Evolutionary conservation across 805 yeast genomes (phyloP), one percentile per base, ranked within the genome.

Genomic region (Candida hungchunana): DNA sequence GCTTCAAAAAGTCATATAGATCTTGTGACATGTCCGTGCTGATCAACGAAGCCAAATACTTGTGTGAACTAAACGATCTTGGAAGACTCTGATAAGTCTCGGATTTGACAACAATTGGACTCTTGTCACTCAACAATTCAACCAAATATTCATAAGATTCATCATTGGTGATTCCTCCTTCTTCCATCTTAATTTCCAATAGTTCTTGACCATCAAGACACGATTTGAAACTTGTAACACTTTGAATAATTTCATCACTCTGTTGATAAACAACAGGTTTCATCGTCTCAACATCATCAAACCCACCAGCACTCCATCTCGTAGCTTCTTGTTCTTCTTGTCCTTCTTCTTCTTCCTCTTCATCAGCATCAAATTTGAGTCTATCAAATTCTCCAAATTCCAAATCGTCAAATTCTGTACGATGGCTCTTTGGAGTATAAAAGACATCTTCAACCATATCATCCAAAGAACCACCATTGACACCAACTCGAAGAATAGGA

Each of bases 131-230:
- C 18, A 4, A 32, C 16, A 5, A 32, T 3, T 57, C 58, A 2
- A 69, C 74, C 17, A 73, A 51, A 39, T 72, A 73, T 0, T 62
- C 61, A 46, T 61, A 72, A 0, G 77, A 71, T 9, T 62, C 63
- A 39, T 66, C 73, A 10, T 44, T 32, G 4, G 45, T 35, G 7
- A 60, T 27, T 26, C 27, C 29, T 10, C n/a, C n/a, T n/a, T n/a
- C n/a, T n/a, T n/a, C n/a, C n/a, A n/a, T n/a, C n/a, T n/a, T n/a
- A n/a, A n/a, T n/a, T n/a, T 31, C 39, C 24, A 39, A 10, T 1
- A 17, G 12, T 12, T 37, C 37, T 7, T 39, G 32, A 9, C 34
- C 44, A 16, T 43, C 44, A 14, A 46, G 10, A 32, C 55, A 50
- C 2, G 55, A 50, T 30, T 47, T 46, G 40, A 50, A 50, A 27